Evolutionary conservation across 2,329 filamentous ascomycete species (phyloP), one percentile per base, ranked within the genome.

Genomic region (Aspergillus pseudotamarii): DNA sequence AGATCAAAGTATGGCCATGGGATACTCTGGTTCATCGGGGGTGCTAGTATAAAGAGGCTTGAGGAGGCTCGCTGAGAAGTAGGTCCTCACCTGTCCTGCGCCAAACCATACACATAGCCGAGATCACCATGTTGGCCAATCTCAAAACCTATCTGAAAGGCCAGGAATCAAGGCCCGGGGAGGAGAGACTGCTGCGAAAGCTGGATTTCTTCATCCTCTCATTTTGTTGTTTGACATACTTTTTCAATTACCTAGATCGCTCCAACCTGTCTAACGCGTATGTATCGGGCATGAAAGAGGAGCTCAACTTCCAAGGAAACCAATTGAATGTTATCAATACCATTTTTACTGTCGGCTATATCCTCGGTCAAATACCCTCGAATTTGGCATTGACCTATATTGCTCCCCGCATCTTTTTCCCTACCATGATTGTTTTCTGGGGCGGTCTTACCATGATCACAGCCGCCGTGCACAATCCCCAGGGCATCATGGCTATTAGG

Each of bases 251-350:
- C 69, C 76, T 84, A 11, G 82, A 84, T 65, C 75, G 77, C 50
- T 79, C 78, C 61, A 82, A 83, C 62, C 71, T 84, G 48, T 79
- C 79, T 60, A 84, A 84, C 67, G 83, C 83, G 3, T 85, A 76
- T 59, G 74, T 77, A 9, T 75, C 72, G 1, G 75, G 75, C n/a
- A 76, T 76, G 74, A 68, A 72, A 59, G 72, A 77, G 61, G 75
- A 76, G 48, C 69, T 77, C 16, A 53, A 64, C 50, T 74, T 77
- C 48, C 60, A 71, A 6, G 75, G 75, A 10, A 76, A 74, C 54
- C 67, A 77, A 59, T 62, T 71, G 28, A 73, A 71, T 59, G 46
- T 68, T 2, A 69, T 74, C 60, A 70, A 68, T 19, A 73, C 71
- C 1, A 54, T 72, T 11, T 73, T 71, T 50, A 70, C 71, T 1